Conservation (phyloP, 768 basidiomycete genomes). For the Pisolithus orientalis region DNA sequence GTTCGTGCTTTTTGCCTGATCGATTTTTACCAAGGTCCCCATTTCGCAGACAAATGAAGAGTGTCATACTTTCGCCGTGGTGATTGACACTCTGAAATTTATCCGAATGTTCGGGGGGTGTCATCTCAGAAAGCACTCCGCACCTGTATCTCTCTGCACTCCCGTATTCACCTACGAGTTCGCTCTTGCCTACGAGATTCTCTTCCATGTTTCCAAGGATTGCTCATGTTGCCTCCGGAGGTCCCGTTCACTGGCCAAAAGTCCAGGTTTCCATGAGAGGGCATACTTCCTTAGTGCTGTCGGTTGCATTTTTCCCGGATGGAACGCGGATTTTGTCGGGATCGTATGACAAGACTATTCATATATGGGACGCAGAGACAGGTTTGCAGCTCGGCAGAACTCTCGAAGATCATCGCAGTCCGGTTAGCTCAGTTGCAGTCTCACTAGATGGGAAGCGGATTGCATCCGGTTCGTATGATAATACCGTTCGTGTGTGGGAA, state of each 20-base stretch:
- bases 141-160: conserved; percentile 37
- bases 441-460: conserved; percentile 4
- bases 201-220: background rate
- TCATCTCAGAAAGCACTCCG: conserved; percentile 27
- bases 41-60: conserved; percentile 3
- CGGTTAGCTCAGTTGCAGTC: conserved; percentile 1
- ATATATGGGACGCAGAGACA: background rate
- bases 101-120: conserved; percentile 22
- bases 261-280: conserved; percentile 6
- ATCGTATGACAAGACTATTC: background rate
- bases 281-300: conserved; percentile 4
- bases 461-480: background rate
- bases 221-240: background rate
- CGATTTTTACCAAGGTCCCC: background rate
- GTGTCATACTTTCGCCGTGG: conserved; percentile 9
- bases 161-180: conserved; percentile 25
- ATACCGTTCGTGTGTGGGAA: conserved; percentile 1
- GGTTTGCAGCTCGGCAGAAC: background rate
- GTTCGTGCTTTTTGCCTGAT: conserved; percentile 1
- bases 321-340: too few species aligned
- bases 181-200: conserved; percentile 8
- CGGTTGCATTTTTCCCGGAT: conserved; percentile 6
- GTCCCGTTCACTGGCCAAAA: conserved; percentile 9
- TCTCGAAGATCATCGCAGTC: background rate
- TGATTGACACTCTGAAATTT: conserved; percentile 24